phyloP scores from a whole-genome alignment of 768 basidiomycete genomes.

The Termitomyces sp. region DNA sequence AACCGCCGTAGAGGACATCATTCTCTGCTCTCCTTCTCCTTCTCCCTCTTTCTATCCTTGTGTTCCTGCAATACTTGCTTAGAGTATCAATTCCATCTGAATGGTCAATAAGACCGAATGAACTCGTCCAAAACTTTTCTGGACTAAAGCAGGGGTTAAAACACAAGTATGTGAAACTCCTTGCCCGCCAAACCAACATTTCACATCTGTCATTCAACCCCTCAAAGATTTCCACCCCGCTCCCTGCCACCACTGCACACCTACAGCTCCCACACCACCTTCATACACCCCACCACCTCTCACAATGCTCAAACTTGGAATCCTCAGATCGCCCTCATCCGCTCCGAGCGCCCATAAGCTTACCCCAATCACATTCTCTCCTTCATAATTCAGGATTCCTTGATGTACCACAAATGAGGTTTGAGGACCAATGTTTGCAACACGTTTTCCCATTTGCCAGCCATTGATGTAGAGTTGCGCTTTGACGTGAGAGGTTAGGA shows the following conservation, averaged over 20 bases:
- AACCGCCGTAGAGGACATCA: too few species aligned
- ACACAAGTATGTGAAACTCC: background rate
- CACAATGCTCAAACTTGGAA: conserved; percentile 7
- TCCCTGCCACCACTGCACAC: background rate
- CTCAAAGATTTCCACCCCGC: conserved; percentile 6
- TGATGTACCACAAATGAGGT: conserved; percentile 11
- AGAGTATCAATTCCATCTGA: too few species aligned
- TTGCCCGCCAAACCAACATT: background rate
- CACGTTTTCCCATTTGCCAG: conserved; percentile 15
- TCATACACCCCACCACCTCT: conserved; percentile 4
- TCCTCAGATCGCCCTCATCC: conserved; percentile 2
- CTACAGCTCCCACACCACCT: conserved; percentile 9
- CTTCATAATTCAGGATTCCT: conserved; percentile 10
- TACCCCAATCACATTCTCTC: conserved; percentile 9
- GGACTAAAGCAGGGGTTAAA: too few species aligned
- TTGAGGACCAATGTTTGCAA: conserved; percentile 13
- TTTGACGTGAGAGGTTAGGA: background rate
- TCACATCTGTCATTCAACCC: too few species aligned
- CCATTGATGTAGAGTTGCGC: conserved; percentile 16
- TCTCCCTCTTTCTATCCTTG: background rate
- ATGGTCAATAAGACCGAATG: too few species aligned
- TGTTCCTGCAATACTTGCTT: background rate
- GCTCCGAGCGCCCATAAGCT: conserved; percentile 12
- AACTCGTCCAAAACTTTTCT: too few species aligned
- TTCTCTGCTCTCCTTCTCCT: too few species aligned